Evolutionary conservation across 2,329 filamentous ascomycete genomes (phyloP).

Genomic region (Aureobasidium uvarum): DNA sequence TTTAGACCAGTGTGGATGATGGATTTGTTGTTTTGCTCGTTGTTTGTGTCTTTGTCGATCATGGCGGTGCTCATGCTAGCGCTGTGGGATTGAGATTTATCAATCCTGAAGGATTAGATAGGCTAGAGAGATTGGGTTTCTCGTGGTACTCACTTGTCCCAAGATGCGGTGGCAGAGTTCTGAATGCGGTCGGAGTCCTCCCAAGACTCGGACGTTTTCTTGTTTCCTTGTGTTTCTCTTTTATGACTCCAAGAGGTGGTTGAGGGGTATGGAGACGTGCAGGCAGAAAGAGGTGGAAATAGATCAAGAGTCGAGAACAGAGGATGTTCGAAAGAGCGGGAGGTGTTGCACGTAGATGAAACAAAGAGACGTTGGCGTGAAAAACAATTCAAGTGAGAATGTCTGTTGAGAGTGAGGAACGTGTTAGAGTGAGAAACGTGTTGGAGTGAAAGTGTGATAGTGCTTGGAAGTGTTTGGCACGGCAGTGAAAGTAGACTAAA

Average conservation of each 20-base stretch:
- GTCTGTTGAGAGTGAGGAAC: background rate
- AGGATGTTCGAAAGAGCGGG: too few relatives aligned
- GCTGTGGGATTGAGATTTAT: too few relatives aligned
- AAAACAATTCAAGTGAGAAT: too few relatives aligned
- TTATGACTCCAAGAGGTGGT: background rate
- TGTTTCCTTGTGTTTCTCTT: background rate
- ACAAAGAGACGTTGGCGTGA: background rate
- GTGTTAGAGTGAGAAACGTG: background rate
- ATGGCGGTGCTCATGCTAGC: background rate
- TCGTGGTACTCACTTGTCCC: too few relatives aligned
- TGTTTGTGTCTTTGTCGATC: background rate
- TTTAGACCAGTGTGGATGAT: background rate
- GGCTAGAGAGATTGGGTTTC: too few relatives aligned
- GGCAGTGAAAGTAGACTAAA: background rate
- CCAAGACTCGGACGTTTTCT: too few relatives aligned
- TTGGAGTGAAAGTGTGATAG: background rate
- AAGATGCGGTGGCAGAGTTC: too few relatives aligned
- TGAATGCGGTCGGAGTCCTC: too few relatives aligned
- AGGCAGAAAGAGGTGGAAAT: too few relatives aligned
- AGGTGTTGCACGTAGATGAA: background rate
- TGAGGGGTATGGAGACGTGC: background rate
- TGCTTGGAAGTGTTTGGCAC: background rate
- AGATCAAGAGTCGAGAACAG: too few relatives aligned
- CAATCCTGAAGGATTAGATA: too few relatives aligned
- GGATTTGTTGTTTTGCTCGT: background rate